phyloP scores from a whole-genome alignment of 2,329 filamentous ascomycete genomes.

The Trichophyton mentagrophytes region DNA sequence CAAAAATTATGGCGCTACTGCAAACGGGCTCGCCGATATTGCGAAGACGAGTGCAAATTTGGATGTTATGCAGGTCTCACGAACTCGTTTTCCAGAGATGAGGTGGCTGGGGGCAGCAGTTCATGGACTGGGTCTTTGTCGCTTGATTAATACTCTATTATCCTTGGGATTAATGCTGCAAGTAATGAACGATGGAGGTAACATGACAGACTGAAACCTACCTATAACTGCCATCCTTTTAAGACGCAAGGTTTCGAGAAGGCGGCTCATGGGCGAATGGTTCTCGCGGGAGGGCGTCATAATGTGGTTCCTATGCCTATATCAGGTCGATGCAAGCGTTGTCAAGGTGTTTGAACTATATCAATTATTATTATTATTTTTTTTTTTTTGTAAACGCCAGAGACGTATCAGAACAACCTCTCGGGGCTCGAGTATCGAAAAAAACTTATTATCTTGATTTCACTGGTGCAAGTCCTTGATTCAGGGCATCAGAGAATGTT shows the following conservation, averaged over 20 bases:
- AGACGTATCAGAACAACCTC: not conserved
- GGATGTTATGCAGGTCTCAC: constrained; percentile 2
- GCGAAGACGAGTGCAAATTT: not conserved
- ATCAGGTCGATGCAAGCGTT: not conserved
- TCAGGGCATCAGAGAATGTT: not conserved
- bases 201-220: constrained; percentile 1
- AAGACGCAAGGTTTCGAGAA: not conserved
- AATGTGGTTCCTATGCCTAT: not conserved
- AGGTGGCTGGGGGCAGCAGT: not conserved
- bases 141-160: constrained; percentile 1
- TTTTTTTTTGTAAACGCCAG: not conserved
- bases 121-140: not conserved
- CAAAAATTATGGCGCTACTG: not conserved
- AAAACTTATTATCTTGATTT: not conserved
- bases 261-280: not conserved
- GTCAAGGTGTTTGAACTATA: not conserved
- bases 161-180: constrained; percentile 1
- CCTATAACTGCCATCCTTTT: not conserved
- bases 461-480: not conserved
- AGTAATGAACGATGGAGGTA: constrained; percentile 3
- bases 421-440: constrained; percentile 1
- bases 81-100: not conserved
- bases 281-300: not conserved
- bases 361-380: not conserved
- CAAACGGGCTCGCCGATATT: not conserved